Conservation (phyloP, 2,329 filamentous ascomycete genomes). For the Paraphaeosphaeria minitans region DNA sequence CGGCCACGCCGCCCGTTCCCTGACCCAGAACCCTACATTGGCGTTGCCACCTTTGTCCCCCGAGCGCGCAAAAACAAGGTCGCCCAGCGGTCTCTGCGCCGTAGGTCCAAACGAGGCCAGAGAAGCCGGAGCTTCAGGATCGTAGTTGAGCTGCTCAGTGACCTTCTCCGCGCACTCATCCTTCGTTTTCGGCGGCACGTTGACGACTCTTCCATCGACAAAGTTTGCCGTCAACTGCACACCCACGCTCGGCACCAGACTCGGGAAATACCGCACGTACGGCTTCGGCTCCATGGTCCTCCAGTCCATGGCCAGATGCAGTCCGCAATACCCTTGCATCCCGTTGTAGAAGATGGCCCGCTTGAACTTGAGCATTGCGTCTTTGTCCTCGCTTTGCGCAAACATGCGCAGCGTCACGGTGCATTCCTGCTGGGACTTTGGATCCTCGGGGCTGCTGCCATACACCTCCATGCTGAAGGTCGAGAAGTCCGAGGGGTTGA, state of each 20-base stretch:
- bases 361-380: slow-evolving; percentile 18
- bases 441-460: slow-evolving; percentile 28
- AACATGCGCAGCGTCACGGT: slow-evolving; percentile 42
- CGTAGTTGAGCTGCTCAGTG: slow-evolving; percentile 25
- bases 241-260: slow-evolving; percentile 22
- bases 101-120: slow-evolving; percentile 41
- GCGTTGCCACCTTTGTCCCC: slow-evolving; percentile 35
- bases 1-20: slow-evolving; percentile 28
- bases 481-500: slow-evolving; percentile 18
- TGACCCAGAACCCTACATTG: slow-evolving; percentile 32
- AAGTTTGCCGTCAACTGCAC: slow-evolving; percentile 19
- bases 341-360: slow-evolving; percentile 32
- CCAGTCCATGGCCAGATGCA: slow-evolving; percentile 46
- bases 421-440: slow-evolving; percentile 35
- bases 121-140: slow-evolving; percentile 29
- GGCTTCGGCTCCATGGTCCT: slow-evolving; percentile 43
- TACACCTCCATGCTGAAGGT: slow-evolving; percentile 24
- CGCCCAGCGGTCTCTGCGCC: slow-evolving; percentile 42
- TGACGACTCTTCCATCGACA: slow-evolving; percentile 12
- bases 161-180: slow-evolving; percentile 16
- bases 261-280: slow-evolving; percentile 21
- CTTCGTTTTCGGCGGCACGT: slow-evolving; percentile 14
- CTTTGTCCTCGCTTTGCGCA: slow-evolving; percentile 23
- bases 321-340: slow-evolving; percentile 42
- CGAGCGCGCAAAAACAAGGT: slow-evolving; percentile 29